A percentile compares a stretch with the other conserved stretches of the same genome.
phyloP scores from a whole-genome alignment of 306 rosid species.

The Amphicarpaea edgeworthii region DNA sequence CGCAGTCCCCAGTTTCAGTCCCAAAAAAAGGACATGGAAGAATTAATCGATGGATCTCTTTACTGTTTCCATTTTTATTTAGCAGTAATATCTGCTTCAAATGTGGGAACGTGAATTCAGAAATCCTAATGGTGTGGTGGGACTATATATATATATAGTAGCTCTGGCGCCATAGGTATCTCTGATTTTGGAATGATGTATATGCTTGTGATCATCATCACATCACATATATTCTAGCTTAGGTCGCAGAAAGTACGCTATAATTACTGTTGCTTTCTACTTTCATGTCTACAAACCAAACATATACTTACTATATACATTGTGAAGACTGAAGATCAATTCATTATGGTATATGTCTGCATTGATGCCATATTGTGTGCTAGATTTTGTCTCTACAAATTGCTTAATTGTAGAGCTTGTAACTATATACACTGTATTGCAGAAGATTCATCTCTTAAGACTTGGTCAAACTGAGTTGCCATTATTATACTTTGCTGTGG shows the following conservation, averaged over 20 bases:
- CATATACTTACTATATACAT: too few species aligned
- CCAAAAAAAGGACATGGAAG: conserved; percentile 6
- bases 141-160: too few species aligned
- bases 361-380: too few species aligned
- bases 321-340: neutral
- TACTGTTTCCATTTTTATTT: conserved; percentile 31
- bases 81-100: conserved; percentile 38
- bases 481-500: too few species aligned
- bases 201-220: conserved; percentile 22
- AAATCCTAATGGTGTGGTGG: neutral
- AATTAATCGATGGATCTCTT: conserved; percentile 43
- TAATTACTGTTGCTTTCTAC: neutral
- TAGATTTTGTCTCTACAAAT: too few species aligned
- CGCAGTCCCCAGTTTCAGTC: neutral
- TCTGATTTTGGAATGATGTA: conserved; percentile 40
- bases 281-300: conserved; percentile 2
- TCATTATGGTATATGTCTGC: too few species aligned
- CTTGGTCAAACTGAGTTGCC: too few species aligned
- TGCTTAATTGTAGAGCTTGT: too few species aligned
- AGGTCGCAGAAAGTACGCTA: conserved; percentile 40
- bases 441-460: neutral
- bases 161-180: neutral
- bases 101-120: conserved; percentile 1
- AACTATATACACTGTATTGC: too few species aligned
- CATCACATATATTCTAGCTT: neutral